These are phyloP conservation scores for Vigna unguiculata DNA, from an alignment of 306 rosid species.

Conservation along the genomic window DNA sequence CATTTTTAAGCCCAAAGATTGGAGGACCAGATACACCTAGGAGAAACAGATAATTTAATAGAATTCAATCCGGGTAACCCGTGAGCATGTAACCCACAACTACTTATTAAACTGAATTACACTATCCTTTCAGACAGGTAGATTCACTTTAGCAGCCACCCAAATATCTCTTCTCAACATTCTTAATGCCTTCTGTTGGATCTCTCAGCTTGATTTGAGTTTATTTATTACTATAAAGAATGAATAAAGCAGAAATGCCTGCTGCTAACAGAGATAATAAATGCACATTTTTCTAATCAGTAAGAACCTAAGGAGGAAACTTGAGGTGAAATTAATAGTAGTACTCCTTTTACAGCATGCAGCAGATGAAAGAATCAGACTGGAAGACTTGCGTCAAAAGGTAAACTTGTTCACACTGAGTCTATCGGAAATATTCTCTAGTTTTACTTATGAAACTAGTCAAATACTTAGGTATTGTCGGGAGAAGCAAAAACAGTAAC, in stretches of 20 bases:
- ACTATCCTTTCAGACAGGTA: not conserved
- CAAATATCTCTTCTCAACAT: slow-evolving; percentile 3
- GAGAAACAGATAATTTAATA: slow-evolving; percentile 7
- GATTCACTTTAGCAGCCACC: not conserved
- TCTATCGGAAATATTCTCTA: slow-evolving; percentile 32
- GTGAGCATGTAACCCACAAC: not conserved
- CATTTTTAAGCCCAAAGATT: slow-evolving; percentile 14
- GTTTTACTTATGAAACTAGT: slow-evolving; percentile 39
- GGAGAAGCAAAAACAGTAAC: slow-evolving; percentile 78
- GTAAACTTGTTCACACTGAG: slow-evolving; percentile 51
- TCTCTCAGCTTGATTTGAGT: slow-evolving; percentile 9
- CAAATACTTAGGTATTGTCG: slow-evolving; percentile 67
- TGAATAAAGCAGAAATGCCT: slow-evolving; percentile 4
- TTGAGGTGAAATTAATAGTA: slow-evolving; percentile 40
- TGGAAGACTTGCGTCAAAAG: slow-evolving; percentile 92
- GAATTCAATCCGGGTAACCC: not conserved
- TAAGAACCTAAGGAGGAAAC: slow-evolving; percentile 10
- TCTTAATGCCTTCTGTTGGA: not conserved
- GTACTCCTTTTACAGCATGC: slow-evolving; percentile 73
- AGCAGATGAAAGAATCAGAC: slow-evolving; percentile 92
- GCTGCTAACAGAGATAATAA: not conserved
- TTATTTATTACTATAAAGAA: not conserved
- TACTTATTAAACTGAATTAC: not conserved
- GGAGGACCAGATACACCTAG: not conserved
- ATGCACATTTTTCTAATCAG: not conserved